Evolutionary conservation across 148 eudicot species (phyloP), one percentile per base, ranked within the genome.

Genomic region (Polygonum aviculare): DNA sequence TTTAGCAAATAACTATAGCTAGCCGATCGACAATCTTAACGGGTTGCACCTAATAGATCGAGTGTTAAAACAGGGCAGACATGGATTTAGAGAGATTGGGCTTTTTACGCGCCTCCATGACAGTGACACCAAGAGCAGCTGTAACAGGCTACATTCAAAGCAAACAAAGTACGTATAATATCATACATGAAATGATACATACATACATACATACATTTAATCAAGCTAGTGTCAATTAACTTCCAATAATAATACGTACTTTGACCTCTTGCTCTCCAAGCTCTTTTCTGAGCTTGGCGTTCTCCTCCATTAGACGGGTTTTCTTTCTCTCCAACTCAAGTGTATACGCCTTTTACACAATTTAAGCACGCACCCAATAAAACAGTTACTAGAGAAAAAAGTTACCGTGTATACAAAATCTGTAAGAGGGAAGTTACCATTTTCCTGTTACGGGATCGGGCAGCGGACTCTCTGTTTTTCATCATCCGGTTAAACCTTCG

Each of bases 391-490:
- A 48, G 16, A 48, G 3, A 48, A 11, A 4, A 41, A 41, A 41
- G 31, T 26, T 26, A 26, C 31, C 31, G 31, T 1, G 31, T 26
- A 1, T 26, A 26, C 1, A 26, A 26, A 26, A 0, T 26, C 31
- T 26, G 1, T 44, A 44, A 44, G 10, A 44, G 11, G 9, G 45
- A 50, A 15, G 31, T 63, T 31, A 63, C 93, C 94, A 87, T 90
- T 77, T 86, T 78, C 52, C 97, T 82, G 73, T 93, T 89, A 54
- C 97, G 81, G 16, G 97, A 92, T 19, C 94, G 81, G 63, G 88
- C 91, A 52, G 97, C 97, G 0, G 97, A 92, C 80, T 92, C 94
- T 54, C 94, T 65, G 74, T 92, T 92, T 83, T 92, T 90, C 78
- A 92, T 88, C 90, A 85, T 83, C 45, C 97, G 88, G 74, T 87